A percentile compares a stretch with the other conserved stretches of the same genome.
These are phyloP conservation scores for Phycomyces nitens DNA, from an alignment of 192 early-diverging fungal genomes.

Conservation along the genomic window DNA sequence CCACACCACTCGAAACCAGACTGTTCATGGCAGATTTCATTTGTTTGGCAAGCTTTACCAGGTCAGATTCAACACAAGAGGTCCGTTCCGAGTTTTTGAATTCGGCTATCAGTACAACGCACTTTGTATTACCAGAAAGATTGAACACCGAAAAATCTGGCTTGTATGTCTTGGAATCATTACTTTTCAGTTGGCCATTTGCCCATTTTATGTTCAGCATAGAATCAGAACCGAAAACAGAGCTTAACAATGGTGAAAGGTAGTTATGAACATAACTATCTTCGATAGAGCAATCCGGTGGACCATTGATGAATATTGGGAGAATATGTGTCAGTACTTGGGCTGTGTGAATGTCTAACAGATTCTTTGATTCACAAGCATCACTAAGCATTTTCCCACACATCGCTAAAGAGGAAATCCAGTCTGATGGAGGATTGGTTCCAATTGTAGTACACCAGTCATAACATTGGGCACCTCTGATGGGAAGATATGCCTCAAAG, in stretches of 20 bases:
- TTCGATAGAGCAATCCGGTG: background rate
- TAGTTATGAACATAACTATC: conserved; percentile 13
- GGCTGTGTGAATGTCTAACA: too few relatives aligned
- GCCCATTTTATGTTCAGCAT: conserved; percentile 13
- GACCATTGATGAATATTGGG: background rate
- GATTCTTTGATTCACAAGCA: too few relatives aligned
- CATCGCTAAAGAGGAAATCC: background rate
- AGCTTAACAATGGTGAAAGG: conserved; percentile 3
- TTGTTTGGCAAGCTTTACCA: conserved; percentile 12
- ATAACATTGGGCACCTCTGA: conserved; percentile 2
- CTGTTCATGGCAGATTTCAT: background rate
- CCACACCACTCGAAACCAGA: background rate
- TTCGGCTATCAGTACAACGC: conserved; percentile 1
- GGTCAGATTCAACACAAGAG: conserved; percentile 12
- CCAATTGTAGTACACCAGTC: conserved; percentile 6
- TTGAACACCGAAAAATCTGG: conserved; percentile 9
- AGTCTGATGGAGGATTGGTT: conserved; percentile 1
- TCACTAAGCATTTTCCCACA: too few relatives aligned
- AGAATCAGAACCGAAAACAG: conserved; percentile 4
- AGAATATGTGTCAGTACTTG: background rate
- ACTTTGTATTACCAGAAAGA: background rate
- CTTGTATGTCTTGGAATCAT: background rate
- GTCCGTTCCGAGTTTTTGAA: conserved; percentile 4
- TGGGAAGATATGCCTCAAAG: background rate
- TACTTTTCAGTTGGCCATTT: conserved; percentile 5